Percentiles rank a stretch among this genome's conserved stretches.
Conservation (phyloP, 2,329 filamentous ascomycete genomes). For the Apiospora arundinis region DNA sequence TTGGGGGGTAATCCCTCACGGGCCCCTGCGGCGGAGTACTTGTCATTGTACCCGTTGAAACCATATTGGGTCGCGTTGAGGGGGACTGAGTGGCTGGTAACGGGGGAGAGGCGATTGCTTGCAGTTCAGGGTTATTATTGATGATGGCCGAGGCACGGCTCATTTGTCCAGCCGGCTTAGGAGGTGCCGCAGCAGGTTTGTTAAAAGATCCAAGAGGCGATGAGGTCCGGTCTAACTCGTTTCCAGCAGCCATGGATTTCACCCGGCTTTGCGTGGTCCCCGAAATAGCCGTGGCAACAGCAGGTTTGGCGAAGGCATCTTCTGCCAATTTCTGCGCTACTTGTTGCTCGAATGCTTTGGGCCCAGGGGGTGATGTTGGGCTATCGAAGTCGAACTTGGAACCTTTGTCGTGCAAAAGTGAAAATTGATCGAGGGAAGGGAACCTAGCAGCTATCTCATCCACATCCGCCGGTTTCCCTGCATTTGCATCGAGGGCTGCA, state of each 20-base stretch:
- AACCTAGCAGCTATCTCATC: conserved; percentile 89
- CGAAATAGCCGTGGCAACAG: conserved; percentile 27
- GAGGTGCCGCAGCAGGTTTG: conserved; percentile 48
- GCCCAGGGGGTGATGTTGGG: conserved; percentile 52
- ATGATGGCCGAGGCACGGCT: conserved; percentile 70
- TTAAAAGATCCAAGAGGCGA: conserved; percentile 37
- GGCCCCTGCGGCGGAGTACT: conserved; percentile 56
- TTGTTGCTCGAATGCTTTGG: conserved; percentile 65
- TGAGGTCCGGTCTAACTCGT: conserved; percentile 39
- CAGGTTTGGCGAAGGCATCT: conserved; percentile 73
- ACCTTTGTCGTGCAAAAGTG: conserved; percentile 83
- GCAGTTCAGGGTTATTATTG: conserved; percentile 66
- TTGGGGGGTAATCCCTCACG: conserved; percentile 44
- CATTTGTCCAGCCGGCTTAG: conserved; percentile 49
- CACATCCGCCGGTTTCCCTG: conserved; percentile 26
- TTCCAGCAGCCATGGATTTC: conserved; percentile 34
- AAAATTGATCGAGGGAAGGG: conserved; percentile 91
- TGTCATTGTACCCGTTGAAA: conserved; percentile 82
- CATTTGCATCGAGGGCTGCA: conserved; percentile 80
- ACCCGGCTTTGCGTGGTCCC: conserved; percentile 34
- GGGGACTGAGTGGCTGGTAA: conserved; percentile 39
- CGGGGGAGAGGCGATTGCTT: conserved; percentile 57
- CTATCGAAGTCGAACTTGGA: conserved; percentile 84
- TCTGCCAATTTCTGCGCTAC: conserved; percentile 82
- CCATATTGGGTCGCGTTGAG: conserved; percentile 45